These are phyloP conservation scores for Zymoseptoria ardabiliae DNA, from an alignment of 2,329 filamentous ascomycete species.

Conservation along the genomic window DNA sequence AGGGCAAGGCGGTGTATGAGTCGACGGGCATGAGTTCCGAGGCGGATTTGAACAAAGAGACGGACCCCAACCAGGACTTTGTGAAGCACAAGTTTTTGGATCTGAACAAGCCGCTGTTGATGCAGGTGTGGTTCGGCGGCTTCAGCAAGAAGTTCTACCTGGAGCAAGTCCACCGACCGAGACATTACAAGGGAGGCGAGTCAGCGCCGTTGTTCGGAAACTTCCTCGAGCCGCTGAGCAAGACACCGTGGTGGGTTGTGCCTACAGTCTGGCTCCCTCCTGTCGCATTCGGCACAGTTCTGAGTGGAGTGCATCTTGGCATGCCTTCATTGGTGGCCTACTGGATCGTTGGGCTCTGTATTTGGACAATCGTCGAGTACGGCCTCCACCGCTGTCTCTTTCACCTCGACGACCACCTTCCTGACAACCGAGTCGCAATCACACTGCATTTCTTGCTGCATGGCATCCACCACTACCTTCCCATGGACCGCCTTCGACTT, in stretches of 20 bases:
- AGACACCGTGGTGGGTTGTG: conserved; percentile 90
- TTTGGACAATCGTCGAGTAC: conserved; percentile 93
- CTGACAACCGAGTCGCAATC: conserved; percentile 81
- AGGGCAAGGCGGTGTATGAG: conserved; percentile 42
- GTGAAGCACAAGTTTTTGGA: conserved; percentile 92
- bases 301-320: conserved; percentile 55
- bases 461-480: conserved; percentile 94
- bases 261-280: conserved; percentile 79
- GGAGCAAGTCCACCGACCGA: conserved; percentile 87
- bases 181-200: conserved; percentile 88
- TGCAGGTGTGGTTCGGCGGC: conserved; percentile 79
- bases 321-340: conserved; percentile 48
- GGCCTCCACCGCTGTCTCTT: conserved; percentile 82
- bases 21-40: conserved; percentile 81
- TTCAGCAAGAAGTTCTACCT: conserved; percentile 97
- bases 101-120: conserved; percentile 71
- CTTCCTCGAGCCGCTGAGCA: conserved; percentile 92
- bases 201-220: conserved; percentile 95
- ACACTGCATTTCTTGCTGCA: conserved; percentile 90
- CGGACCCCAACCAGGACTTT: conserved; percentile 68
- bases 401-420: conserved; percentile 87
- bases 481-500: conserved; percentile 96
- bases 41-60: conserved; percentile 81
- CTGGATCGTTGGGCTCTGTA: conserved; percentile 61
- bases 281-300: conserved; percentile 62